These are phyloP conservation scores for Tuber borchii DNA, from an alignment of 495 filamentous ascomycete genomes.

Conservation along the genomic window DNA sequence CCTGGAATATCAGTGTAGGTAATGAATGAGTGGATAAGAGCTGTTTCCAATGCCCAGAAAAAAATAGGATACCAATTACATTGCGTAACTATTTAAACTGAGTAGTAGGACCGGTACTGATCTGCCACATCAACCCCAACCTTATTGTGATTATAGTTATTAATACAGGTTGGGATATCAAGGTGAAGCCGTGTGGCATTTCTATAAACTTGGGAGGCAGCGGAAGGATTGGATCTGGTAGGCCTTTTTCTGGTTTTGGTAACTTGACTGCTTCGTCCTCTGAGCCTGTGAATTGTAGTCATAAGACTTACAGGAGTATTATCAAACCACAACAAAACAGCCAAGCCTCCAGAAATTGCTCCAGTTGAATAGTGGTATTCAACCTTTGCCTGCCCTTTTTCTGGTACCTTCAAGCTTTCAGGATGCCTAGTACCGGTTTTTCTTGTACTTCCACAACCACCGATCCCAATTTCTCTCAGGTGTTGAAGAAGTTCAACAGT, in stretches of 20 bases:
- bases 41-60: conserved; percentile 40
- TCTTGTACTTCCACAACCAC: conserved; percentile 9
- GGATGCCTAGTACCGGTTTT: background rate
- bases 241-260: conserved; percentile 4
- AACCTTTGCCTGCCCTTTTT: conserved; percentile 3
- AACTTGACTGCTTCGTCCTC: too few relatives aligned
- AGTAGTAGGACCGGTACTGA: conserved; percentile 23
- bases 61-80: conserved; percentile 35
- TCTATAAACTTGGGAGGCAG: conserved; percentile 4
- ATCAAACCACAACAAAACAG: conserved; percentile 15
- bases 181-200: background rate
- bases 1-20: conserved; percentile 1
- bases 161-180: conserved; percentile 23
- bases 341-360: conserved; percentile 1
- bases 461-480: background rate
- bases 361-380: conserved; percentile 11
- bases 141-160: conserved; percentile 36
- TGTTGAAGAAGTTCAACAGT: background rate
- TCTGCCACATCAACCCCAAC: conserved; percentile 32
- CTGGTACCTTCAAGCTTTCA: conserved; percentile 4
- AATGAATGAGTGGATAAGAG: conserved; percentile 19
- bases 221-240: conserved; percentile 5
- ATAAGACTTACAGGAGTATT: conserved; percentile 6
- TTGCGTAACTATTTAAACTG: conserved; percentile 24
- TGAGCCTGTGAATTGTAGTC: background rate